These are phyloP conservation scores for Pseudonectria foliicola DNA, from an alignment of 2,329 filamentous ascomycete genomes.

Conservation along the genomic window DNA sequence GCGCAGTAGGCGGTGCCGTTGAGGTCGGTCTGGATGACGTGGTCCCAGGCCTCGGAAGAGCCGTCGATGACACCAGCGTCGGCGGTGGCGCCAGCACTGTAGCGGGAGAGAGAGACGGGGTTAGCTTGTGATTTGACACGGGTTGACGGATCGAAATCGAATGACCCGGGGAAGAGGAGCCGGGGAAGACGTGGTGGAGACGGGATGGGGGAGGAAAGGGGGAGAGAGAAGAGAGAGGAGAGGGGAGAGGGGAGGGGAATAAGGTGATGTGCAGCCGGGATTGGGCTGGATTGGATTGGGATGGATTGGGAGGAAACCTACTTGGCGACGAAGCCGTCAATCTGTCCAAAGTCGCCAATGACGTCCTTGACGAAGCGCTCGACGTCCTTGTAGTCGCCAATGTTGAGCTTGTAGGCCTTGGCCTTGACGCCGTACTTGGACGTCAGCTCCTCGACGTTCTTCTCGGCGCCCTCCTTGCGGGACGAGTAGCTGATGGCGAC, in stretches of 20 bases:
- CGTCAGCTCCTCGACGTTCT: constrained; percentile 58
- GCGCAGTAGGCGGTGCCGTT: constrained; percentile 64
- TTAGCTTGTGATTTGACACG: constrained; percentile 7
- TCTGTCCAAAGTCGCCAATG: constrained; percentile 63
- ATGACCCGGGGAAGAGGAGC: no score
- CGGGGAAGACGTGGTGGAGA: no score
- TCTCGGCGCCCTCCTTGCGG: constrained; percentile 58
- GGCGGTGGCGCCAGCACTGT: constrained; percentile 58
- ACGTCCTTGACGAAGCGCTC: constrained; percentile 54
- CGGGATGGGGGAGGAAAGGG: no score
- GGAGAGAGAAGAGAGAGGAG: not conserved
- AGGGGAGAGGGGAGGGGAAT: not conserved
- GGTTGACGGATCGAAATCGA: not conserved
- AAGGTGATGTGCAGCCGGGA: constrained; percentile 35
- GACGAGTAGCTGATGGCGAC: constrained; percentile 67
- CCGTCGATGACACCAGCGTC: constrained; percentile 61
- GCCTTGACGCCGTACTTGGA: constrained; percentile 62
- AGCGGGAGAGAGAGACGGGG: no score
- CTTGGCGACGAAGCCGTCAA: constrained; percentile 72
- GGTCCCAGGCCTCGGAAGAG: constrained; percentile 57
- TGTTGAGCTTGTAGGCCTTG: constrained; percentile 53
- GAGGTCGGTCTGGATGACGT: constrained; percentile 57
- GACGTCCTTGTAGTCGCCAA: constrained; percentile 45
- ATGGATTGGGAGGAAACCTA: constrained; percentile 46
- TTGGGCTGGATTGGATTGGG: no score